Base-by-base conservation (phyloP, 2,329 filamentous ascomycete species). In the Pseudocercospora musae region DNA sequence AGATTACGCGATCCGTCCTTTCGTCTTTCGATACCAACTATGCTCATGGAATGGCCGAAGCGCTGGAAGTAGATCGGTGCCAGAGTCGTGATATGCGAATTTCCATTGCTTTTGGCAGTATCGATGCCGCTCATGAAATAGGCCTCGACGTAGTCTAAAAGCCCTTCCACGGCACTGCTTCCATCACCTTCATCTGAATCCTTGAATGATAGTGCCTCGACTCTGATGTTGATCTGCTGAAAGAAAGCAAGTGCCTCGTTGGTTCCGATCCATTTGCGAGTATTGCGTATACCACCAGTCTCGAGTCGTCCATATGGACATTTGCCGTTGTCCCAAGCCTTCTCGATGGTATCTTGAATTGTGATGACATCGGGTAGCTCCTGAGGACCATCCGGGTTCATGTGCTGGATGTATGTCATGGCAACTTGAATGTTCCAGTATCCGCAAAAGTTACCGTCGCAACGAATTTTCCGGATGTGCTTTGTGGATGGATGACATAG, bases 381-480 rank as follows among this genome's bases (percentile, higher is more conserved):
- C 44, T 68, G 65, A 15, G 62, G 65, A 27, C 68, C 66, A n/a
- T 63, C 56, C 4, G 59, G 66, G 15, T 67, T 59, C 55, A 63
- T 68, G 27, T 68, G 59, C 37, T 68, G 85, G 20, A 97, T 85
- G 73, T 91, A 93, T 0, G 92, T 94, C 13, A 89, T 80, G 68
- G 97, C 77, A 87, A 96, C 96, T 74, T 98, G 95, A 31, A 96
- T 96, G 72, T 96, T 98, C 44, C 94, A 85, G 74, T 97, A 98
- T 3, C 94, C 94, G 73, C 94, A 98, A 74, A 98, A 98, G 5
- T 92, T 90, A 21, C 92, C 92, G 78, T 96, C 93, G 63, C 81
- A 83, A n/a, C 83, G 84, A 57, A 96, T 81, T 71, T 96, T 96
- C 57, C 90, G 91, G 25, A 98, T 83, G 71, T 97, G 93, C 54